Evolutionary conservation across 73 alveolate genomes (phyloP).

Genomic region (Breviolum minutum): DNA sequence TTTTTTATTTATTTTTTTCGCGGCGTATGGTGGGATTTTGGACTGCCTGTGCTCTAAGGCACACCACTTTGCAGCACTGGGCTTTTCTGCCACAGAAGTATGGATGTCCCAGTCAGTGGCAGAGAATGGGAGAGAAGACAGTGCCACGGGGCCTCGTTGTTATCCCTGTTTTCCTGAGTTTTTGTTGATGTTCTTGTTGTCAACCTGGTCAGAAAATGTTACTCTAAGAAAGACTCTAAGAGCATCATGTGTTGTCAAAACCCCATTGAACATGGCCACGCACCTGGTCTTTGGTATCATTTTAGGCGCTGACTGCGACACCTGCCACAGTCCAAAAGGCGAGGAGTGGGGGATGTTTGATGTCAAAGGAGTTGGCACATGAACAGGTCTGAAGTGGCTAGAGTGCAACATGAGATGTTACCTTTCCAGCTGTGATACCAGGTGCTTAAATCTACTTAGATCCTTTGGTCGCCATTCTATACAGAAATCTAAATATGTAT

Average conservation of each 20-base stretch:
- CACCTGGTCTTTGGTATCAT: background rate
- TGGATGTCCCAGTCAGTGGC: background rate
- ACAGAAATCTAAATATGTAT: too few species aligned
- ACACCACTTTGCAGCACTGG: conserved; percentile 87
- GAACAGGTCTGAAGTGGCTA: background rate
- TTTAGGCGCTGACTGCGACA: conserved; percentile 55
- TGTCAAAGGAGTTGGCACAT: background rate
- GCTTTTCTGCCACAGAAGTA: conserved; percentile 78
- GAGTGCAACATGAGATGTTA: too few species aligned
- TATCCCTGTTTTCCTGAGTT: too few species aligned
- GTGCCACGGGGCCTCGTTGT: background rate
- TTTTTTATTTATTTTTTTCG: too few species aligned
- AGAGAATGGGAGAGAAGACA: background rate
- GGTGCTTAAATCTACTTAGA: too few species aligned
- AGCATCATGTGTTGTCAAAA: background rate
- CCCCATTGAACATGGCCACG: background rate
- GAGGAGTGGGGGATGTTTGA: background rate
- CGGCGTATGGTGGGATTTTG: background rate
- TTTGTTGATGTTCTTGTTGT: too few species aligned
- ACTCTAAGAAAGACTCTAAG: too few species aligned
- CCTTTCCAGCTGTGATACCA: background rate
- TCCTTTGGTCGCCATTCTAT: too few species aligned
- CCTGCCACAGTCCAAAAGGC: conserved; percentile 79
- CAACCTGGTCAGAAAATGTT: too few species aligned
- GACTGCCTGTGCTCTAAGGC: background rate